Evolutionary conservation across 2,329 filamentous ascomycete genomes (phyloP).

Genomic region (Trichoderma brevicompactum): DNA sequence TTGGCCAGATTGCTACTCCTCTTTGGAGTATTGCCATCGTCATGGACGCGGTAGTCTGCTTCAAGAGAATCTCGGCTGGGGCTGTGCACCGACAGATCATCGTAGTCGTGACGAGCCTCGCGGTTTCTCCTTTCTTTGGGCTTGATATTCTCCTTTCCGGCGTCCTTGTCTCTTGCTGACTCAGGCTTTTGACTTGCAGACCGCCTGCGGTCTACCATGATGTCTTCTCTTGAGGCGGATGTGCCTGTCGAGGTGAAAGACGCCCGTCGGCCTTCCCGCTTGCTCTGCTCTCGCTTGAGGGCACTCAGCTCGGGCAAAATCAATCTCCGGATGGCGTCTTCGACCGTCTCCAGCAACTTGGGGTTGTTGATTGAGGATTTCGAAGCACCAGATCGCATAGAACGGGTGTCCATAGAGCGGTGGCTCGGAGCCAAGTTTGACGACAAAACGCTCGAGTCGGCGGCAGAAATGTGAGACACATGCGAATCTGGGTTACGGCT

Average conservation of each 20-base stretch:
- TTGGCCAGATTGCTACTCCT: slow-evolving; percentile 51
- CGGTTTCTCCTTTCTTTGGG: slow-evolving; percentile 53
- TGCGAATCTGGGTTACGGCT: slow-evolving; percentile 55
- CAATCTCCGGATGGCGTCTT: slow-evolving; percentile 86
- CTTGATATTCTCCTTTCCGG: slow-evolving; percentile 54
- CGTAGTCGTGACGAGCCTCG: slow-evolving; percentile 60
- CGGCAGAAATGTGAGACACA: slow-evolving; percentile 55
- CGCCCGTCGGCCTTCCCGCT: slow-evolving; percentile 70
- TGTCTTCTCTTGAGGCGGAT: slow-evolving; percentile 58
- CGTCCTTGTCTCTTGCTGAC: slow-evolving; percentile 61
- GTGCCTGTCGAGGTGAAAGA: slow-evolving; percentile 64
- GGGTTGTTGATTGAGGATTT: slow-evolving; percentile 89
- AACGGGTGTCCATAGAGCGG: slow-evolving; percentile 60
- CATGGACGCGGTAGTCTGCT: slow-evolving; percentile 41
- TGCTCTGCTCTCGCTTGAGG: slow-evolving; percentile 86
- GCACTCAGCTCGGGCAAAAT: slow-evolving; percentile 92
- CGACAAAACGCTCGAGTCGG: slow-evolving; percentile 60
- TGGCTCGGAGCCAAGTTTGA: slow-evolving; percentile 59
- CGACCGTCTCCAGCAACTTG: slow-evolving; percentile 85
- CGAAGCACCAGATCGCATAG: slow-evolving; percentile 55
- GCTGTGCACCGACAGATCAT: slow-evolving; percentile 54
- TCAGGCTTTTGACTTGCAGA: slow-evolving; percentile 61
- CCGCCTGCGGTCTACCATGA: slow-evolving; percentile 63
- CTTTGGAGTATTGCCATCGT: slow-evolving; percentile 51
- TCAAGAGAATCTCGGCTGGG: slow-evolving; percentile 54